Evolutionary conservation across 1,284 basidiomycete genomes (phyloP), one percentile per base, ranked within the genome.

Genomic region (Thecaphora thlaspeos): DNA sequence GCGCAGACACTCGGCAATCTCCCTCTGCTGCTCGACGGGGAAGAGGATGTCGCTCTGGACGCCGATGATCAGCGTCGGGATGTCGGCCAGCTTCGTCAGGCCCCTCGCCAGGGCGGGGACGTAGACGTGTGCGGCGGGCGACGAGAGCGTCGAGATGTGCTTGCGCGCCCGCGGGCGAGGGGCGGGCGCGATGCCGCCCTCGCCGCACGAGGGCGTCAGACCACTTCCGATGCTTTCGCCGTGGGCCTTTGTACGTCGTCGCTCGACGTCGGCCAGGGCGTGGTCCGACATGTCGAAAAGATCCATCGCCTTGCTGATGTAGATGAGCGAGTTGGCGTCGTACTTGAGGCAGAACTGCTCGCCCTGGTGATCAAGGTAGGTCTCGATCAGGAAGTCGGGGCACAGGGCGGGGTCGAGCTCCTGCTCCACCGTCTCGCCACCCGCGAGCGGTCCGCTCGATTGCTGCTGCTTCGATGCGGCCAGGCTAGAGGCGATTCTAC

Each of bases 271-370:
- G 37, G 83, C 79, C 3, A 98, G 83, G 4, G 91, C 85, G 22
- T 89, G 84, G 4, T 83, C 82, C 0, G 91, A 91, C 86, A 99
- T 88, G 80, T 97, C 94, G 79, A 99, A 99, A 2, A 98, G 83
- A 79, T 98, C 94, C 94, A 99, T 99, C 18, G 95, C 94, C 81
- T 98, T 99, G 19, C 89, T 91, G 61, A 74, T 74, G 82, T 98
- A 99, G 71, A 99, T 92, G 78, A 98, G 87, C 3, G 91, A 95
- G 81, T 99, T 99, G 55, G 95, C 94, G 78, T 99, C 94, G 80
- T 98, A 98, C 78, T 96, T 98, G 54, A 97, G 82, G 78, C 94
- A 98, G 81, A 98, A 99, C 73, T 91, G 86, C 80, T 76, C 75
- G 30, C 76, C 76, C 48, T 96, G 94, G 79, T 97, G 91, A 78